Evolutionary conservation across 768 basidiomycete genomes (phyloP).

Genomic region (Stropharia rugosoannulata): DNA sequence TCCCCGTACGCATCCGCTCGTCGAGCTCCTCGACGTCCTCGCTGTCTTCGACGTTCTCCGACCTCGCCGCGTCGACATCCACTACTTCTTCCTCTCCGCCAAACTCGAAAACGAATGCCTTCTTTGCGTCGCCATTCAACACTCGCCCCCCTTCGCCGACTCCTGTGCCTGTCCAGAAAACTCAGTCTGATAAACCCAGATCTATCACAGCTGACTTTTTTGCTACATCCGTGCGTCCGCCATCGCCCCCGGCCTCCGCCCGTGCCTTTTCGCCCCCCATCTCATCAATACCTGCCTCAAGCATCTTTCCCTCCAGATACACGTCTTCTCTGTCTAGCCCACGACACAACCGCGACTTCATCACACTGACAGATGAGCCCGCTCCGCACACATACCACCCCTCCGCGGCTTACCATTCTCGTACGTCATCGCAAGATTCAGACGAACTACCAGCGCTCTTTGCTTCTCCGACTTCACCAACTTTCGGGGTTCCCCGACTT

Average conservation of each 20-base stretch:
- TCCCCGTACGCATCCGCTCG: constrained; percentile 20
- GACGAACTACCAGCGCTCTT: constrained; percentile 3
- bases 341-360: constrained; percentile 18
- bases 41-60: constrained; percentile 39
- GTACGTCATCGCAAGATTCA: constrained; percentile 18
- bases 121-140: constrained; percentile 45
- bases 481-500: constrained; percentile 18
- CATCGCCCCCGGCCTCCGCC: constrained; percentile 20
- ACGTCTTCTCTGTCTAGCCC: constrained; percentile 16
- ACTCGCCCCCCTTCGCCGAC: constrained; percentile 36
- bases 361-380: constrained; percentile 15
- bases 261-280: constrained; percentile 5
- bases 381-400: constrained; percentile 4
- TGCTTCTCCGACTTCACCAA: constrained; percentile 19
- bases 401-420: constrained; percentile 11
- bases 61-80: constrained; percentile 23
- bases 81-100: constrained; percentile 28
- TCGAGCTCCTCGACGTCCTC: constrained; percentile 31
- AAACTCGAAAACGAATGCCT: constrained; percentile 44
- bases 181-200: constrained; percentile 12
- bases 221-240: constrained; percentile 22
- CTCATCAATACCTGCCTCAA: constrained; percentile 23
- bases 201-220: constrained; percentile 29
- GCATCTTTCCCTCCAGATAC: constrained; percentile 42
- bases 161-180: constrained; percentile 17